Percentiles rank a stretch among this genome's conserved stretches.
Evolutionary conservation across 441 rosid species (phyloP).

Genomic region (Populus hybrid): DNA sequence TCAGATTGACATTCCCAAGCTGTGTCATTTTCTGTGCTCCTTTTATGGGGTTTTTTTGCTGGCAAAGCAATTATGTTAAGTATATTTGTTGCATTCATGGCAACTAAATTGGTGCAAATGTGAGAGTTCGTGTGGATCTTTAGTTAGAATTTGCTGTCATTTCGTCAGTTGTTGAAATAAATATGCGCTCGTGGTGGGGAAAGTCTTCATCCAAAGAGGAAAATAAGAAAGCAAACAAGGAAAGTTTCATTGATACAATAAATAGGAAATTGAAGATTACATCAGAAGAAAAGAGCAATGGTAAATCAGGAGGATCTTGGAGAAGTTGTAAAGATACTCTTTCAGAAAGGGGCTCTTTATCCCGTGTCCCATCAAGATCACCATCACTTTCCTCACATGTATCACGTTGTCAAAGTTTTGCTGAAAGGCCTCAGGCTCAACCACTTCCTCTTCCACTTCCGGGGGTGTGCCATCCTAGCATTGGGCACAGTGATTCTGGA

Average conservation of each 20-base stretch:
- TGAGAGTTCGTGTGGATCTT: conserved; percentile 21
- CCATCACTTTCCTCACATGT: conserved; percentile 60
- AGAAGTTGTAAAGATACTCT: conserved; percentile 42
- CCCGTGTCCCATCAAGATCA: conserved; percentile 56
- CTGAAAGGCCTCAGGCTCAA: conserved; percentile 55
- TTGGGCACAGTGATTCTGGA: conserved; percentile 42
- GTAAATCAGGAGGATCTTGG: conserved; percentile 42
- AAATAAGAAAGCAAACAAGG: conserved; percentile 60
- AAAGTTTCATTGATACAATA: conserved; percentile 49
- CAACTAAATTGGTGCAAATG: conserved; percentile 24
- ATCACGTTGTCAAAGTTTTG: conserved; percentile 65
- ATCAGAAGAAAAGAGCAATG: conserved; percentile 40
- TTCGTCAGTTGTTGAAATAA: conserved; percentile 7
- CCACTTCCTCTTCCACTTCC: conserved; percentile 65
- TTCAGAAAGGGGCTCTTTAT: conserved; percentile 48
- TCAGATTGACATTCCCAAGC: conserved; percentile 6
- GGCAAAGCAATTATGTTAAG: background rate
- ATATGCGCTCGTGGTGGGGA: conserved; percentile 63
- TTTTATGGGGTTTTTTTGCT: conserved; percentile 2
- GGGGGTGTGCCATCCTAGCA: conserved; percentile 23
- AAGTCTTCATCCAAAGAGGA: conserved; percentile 57
- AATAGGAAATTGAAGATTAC: conserved; percentile 50
- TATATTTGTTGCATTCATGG: conserved; percentile 6
- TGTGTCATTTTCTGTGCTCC: conserved; percentile 6
- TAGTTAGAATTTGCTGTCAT: conserved; percentile 26